phyloP scores from a whole-genome alignment of 164 flowering plant genomes.

The Protea cynaroides region DNA sequence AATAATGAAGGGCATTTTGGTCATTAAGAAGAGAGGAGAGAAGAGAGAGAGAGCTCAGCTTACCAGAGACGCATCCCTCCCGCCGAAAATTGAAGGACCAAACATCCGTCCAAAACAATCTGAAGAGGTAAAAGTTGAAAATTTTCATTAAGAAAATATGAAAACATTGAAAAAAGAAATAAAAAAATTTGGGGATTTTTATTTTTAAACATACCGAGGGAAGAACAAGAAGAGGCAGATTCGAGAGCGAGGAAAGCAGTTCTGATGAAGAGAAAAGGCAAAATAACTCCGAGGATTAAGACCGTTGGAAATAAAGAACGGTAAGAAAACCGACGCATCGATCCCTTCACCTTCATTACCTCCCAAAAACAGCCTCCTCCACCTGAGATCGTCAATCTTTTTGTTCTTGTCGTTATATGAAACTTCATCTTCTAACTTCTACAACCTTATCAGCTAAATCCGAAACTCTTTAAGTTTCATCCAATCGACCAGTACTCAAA shows the following conservation, averaged over 20 bases:
- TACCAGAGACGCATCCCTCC: constrained; percentile 39
- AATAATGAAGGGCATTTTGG: constrained; percentile 5
- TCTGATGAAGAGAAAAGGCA: constrained; percentile 57
- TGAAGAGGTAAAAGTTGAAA: constrained; percentile 7
- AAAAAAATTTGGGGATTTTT: not conserved
- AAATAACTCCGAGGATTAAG: constrained; percentile 33
- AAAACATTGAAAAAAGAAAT: not conserved
- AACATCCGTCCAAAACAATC: constrained; percentile 45
- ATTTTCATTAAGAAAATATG: not conserved
- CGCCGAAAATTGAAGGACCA: constrained; percentile 27
- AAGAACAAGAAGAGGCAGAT: constrained; percentile 41
- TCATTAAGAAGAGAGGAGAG: not conserved
- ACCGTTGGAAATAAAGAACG: constrained; percentile 35
- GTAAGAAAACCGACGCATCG: constrained; percentile 30
- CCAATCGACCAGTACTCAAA: not conserved
- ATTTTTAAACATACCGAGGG: constrained; percentile 29
- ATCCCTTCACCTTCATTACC: constrained; percentile 31
- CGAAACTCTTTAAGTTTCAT: not conserved
- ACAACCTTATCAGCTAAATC: not conserved
- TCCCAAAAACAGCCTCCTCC: constrained; percentile 12
- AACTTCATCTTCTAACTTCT: constrained; percentile 35
- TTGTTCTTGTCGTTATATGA: constrained; percentile 30
- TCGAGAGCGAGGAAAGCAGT: constrained; percentile 50
- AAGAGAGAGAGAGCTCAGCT: constrained; percentile 7
- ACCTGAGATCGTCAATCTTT: constrained; percentile 18